Base-by-base conservation (phyloP, 2,329 filamentous ascomycete species). In the Colletotrichum noveboracense region DNA sequence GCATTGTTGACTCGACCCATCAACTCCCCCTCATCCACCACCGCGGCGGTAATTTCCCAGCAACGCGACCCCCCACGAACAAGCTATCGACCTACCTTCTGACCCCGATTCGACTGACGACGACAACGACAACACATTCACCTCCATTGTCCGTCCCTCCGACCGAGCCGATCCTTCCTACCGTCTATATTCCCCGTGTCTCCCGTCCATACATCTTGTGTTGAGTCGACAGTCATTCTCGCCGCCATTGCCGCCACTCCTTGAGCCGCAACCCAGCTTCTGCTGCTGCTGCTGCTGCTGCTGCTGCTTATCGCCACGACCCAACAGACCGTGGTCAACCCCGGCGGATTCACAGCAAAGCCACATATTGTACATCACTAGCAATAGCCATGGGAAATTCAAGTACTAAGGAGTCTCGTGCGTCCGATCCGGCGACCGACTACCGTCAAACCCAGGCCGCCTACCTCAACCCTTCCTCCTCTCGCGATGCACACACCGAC, bases 341-440 rank as follows among this genome's bases (percentile, higher is more conserved):
- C n/a, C 18, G 43, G 21, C 43, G 43, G 43, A 21, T 12, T 21
- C 43, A 48, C n/a, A 48, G n/a, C 43, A 32, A 21, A 30, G 7
- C 28, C 28, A 10, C 26, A 64, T 26, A 12, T 12, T 36, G 6
- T 28, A 26, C 14, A 32, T n/a, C 32, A 48, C 26, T 28, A 24
- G n/a, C 56, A 60, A 38, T 10, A 76, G 71, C 36, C 34, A 86
- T 86, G 85, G 85, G 85, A 61, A 86, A 86, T 74, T 82, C 82
- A 32, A 86, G 80, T 74, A 83, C 85, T 30, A 87, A 84, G 76
- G 85, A 86, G 78, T 83, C 85, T 55, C 85, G 85, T 66, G 77
- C 71, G 21, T 56, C 56, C 32, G 77, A 78, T 28, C 71, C 75
- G 58, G 67, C 75, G n/a, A 65, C 74, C 30, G 65, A 71, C 61